Evolutionary conservation across 805 yeast species (phyloP).

Genomic region (Teunomyces aglyptinius): DNA sequence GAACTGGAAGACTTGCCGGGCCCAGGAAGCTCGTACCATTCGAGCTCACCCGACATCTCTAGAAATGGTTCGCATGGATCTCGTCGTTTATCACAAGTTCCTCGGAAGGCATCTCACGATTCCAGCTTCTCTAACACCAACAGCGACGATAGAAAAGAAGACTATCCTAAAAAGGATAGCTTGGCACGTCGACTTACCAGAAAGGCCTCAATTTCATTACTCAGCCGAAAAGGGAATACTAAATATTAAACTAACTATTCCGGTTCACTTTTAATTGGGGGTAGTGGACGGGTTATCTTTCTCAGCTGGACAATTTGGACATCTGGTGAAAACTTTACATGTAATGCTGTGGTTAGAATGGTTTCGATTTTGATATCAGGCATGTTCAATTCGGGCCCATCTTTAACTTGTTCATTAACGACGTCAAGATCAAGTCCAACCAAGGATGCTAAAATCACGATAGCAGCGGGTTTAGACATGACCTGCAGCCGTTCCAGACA

Average conservation of each 20-base stretch:
- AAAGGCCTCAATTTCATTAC: conserved; percentile 31
- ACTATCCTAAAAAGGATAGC: conserved; percentile 20
- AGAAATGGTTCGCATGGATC: conserved; percentile 9
- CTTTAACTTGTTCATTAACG: conserved; percentile 44
- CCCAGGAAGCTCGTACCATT: background rate
- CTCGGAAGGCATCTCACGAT: conserved; percentile 21
- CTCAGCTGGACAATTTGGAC: conserved; percentile 37
- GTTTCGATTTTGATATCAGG: conserved; percentile 71
- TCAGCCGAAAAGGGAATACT: conserved; percentile 14
- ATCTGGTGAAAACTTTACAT: conserved; percentile 61
- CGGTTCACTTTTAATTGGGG: background rate
- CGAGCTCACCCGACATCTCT: conserved; percentile 3
- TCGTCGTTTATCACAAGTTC: conserved; percentile 12
- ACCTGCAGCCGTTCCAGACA: conserved; percentile 84
- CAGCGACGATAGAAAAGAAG: conserved; percentile 12
- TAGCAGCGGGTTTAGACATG: conserved; percentile 82
- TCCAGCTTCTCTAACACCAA: conserved; percentile 19
- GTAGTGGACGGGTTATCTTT: conserved; percentile 9
- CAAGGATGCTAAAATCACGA: conserved; percentile 61
- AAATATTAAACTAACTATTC: conserved; percentile 8
- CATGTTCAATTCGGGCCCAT: conserved; percentile 77
- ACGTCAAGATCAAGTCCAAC: conserved; percentile 53
- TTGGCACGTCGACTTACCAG: conserved; percentile 33
- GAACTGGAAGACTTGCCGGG: background rate
- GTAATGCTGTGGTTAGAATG: conserved; percentile 50